Conservation (phyloP, 805 yeast species). For the Schwanniomyces polymorphus region DNA sequence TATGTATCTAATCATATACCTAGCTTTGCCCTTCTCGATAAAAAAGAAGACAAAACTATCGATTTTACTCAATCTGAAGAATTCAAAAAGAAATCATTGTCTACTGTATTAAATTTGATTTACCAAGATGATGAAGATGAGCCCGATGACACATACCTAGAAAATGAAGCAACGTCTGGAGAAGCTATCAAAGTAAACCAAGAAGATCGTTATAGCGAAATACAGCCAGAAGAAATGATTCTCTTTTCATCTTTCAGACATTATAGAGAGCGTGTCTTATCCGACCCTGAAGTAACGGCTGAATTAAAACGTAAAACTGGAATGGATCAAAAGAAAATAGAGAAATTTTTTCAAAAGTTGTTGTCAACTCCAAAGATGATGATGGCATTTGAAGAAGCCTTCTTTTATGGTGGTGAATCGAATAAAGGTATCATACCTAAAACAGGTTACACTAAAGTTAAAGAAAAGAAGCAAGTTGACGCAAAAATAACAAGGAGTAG, state of each 20-base stretch:
- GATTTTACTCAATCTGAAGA: slow-evolving; percentile 28
- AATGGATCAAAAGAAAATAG: slow-evolving; percentile 90
- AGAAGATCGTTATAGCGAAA: neutral
- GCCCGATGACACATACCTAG: slow-evolving; percentile 72
- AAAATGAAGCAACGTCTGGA: slow-evolving; percentile 45
- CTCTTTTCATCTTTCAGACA: slow-evolving; percentile 53
- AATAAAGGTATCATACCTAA: slow-evolving; percentile 8
- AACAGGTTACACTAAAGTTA: neutral
- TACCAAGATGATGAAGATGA: slow-evolving; percentile 84
- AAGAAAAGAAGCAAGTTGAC: slow-evolving; percentile 2
- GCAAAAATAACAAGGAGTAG: slow-evolving; percentile 37
- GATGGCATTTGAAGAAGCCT: slow-evolving; percentile 61
- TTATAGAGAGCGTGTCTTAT: too few species aligned
- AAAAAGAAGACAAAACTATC: slow-evolving; percentile 25
- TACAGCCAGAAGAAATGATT: neutral
- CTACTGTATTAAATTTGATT: slow-evolving; percentile 60
- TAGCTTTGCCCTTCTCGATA: slow-evolving; percentile 22
- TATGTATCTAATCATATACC: neutral
- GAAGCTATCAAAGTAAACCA: slow-evolving; percentile 10
- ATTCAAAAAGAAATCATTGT: slow-evolving; percentile 55
- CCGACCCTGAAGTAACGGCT: neutral
- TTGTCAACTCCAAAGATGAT: slow-evolving; percentile 63
- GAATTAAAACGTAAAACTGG: slow-evolving; percentile 49
- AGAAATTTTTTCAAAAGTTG: slow-evolving; percentile 87
- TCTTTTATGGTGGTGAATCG: slow-evolving; percentile 35